Evolutionary conservation across 768 basidiomycete species (phyloP), one percentile per base, ranked within the genome.

Genomic region (Aureoboletus auriporus): DNA sequence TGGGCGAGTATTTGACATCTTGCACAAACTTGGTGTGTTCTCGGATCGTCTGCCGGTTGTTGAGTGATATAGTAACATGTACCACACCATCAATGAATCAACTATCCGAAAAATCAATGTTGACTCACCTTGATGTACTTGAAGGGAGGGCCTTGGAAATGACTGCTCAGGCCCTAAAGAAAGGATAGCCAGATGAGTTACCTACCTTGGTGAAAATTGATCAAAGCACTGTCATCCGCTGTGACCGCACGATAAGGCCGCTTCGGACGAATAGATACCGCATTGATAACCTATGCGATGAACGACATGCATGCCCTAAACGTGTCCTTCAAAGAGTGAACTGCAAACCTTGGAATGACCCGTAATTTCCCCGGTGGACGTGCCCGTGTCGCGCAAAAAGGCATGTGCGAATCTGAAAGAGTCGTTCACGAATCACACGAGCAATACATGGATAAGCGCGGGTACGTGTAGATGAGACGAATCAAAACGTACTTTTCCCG

Each of bases 11-110:
- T 46, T 82, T 79, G 31, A 97, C 80, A 51, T 95, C 92, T 68
- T 95, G 91, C 13, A 97, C 89, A 60, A 94, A 96, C 64, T 87
- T 90, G 12, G 84, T 86, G 64, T 98, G 95, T 3, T 85, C 86
- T 66, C 82, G 84, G 70, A 96, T 86, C 10, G 83, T 80, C 87
- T 91, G 33, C 14, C 12, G 14, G n/a, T 27, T 8, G 11, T 39
- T 6, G 12, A 5, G 7, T 33, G 41, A 9, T 10, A 44, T 5
- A n/a, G 20, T 23, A 23, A 23, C 20, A 23, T 23, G 4, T 23
- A 4, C 20, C 20, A 23, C 20, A 28, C 30, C 13, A 31, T 36
- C 27, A 11, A 37, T 30, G 16, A 43, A 16, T n/a, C 11, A 46
- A 3, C 10, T 26, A 26, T 33, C 1, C 12, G 4, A 46, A 16